Evolutionary conservation across 345 rosid genomes (phyloP).

Genomic region (Clausena lansium): DNA sequence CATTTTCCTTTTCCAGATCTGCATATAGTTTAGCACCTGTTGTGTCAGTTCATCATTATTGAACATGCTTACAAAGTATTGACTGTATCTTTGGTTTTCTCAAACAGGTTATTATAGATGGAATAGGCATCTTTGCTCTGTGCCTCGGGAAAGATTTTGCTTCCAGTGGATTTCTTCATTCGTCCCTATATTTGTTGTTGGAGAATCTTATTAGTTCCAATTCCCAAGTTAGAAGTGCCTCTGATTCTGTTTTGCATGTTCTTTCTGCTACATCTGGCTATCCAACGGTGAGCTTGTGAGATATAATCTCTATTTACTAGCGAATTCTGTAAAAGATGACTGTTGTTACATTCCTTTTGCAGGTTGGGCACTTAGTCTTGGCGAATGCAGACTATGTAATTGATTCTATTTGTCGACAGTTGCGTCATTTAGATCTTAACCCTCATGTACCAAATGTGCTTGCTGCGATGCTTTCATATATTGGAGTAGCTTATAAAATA

Average conservation of each 20-base stretch:
- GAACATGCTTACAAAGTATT: neutral
- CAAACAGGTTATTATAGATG: conserved; percentile 70
- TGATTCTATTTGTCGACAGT: conserved; percentile 86
- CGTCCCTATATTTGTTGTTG: conserved; percentile 80
- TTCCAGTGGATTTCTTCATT: conserved; percentile 87
- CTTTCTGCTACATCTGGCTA: conserved; percentile 59
- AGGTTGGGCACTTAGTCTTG: conserved; percentile 90
- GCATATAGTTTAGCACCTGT: neutral
- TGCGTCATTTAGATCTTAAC: conserved; percentile 86
- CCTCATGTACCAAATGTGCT: conserved; percentile 91
- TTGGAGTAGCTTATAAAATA: conserved; percentile 77
- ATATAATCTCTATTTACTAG: conserved; percentile 15
- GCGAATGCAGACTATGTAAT: conserved; percentile 87
- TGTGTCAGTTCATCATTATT: neutral
- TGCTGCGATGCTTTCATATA: conserved; percentile 91
- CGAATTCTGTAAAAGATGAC: conserved; percentile 4
- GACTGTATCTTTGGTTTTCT: conserved; percentile 15
- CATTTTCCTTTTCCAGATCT: neutral
- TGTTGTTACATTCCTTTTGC: conserved; percentile 22
- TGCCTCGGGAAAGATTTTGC: conserved; percentile 75
- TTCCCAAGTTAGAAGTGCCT: conserved; percentile 69
- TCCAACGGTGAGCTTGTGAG: conserved; percentile 52
- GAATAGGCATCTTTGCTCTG: conserved; percentile 73
- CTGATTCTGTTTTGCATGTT: conserved; percentile 74
- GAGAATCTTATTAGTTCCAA: conserved; percentile 75